Conservation (phyloP, 1,284 basidiomycete genomes). For the Nidula niveotomentosa region DNA sequence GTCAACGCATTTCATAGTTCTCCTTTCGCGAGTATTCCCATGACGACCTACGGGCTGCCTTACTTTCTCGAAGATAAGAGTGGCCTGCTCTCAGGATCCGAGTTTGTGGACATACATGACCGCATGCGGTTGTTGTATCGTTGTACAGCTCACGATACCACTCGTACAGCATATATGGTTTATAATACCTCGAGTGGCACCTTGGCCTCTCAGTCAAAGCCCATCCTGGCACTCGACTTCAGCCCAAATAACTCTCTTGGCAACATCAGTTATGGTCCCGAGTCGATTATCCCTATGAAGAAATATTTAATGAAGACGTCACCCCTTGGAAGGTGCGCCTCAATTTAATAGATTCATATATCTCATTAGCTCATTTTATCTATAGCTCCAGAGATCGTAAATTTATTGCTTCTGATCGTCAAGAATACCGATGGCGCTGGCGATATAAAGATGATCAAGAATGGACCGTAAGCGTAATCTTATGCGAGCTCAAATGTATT, state of each 20-base stretch:
- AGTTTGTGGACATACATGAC: slow-evolving; percentile 62
- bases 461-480: slow-evolving; percentile 50
- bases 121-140: slow-evolving; percentile 52
- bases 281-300: slow-evolving; percentile 42
- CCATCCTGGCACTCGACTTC: slow-evolving; percentile 50
- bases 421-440: slow-evolving; percentile 59
- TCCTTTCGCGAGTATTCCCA: too few species aligned
- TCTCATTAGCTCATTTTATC: neutral
- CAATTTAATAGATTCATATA: slow-evolving; percentile 3
- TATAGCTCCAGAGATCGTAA: slow-evolving; percentile 42
- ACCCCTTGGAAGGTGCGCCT: slow-evolving; percentile 35
- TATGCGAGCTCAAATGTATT: neutral
- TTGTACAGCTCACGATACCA: slow-evolving; percentile 39
- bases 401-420: slow-evolving; percentile 56
- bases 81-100: slow-evolving; percentile 48
- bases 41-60: slow-evolving; percentile 46
- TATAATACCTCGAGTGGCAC: slow-evolving; percentile 38
- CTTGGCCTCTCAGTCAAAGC: slow-evolving; percentile 19
- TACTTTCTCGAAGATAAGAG: slow-evolving; percentile 64
- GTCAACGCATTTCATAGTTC: too few species aligned
- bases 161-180: slow-evolving; percentile 50
- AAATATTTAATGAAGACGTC: slow-evolving; percentile 48
- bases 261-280: slow-evolving; percentile 42
- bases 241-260: slow-evolving; percentile 49
- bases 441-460: slow-evolving; percentile 46